Evolutionary conservation across 441 rosid genomes (phyloP), one percentile per base, ranked within the genome.

Genomic region (Syzygium syzygioides): DNA sequence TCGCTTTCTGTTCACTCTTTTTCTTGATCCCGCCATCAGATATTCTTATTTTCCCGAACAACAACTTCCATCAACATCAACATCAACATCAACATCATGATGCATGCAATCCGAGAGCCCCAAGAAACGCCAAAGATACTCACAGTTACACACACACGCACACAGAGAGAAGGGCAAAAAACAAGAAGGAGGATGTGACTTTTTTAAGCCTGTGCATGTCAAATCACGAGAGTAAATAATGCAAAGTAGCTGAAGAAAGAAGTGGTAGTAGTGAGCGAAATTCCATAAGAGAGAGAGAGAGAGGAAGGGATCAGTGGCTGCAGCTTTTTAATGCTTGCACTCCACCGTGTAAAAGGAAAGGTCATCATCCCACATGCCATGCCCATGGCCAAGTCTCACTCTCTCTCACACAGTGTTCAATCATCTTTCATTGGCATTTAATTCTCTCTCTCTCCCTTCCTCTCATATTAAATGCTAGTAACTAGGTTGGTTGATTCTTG

Each of bases 241-340:
- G n/a, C 52, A 76, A 76, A 76, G 83, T 41, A 25, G 83, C n/a
- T 76, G 83, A 76, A 76, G 83, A 25, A 76, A 76, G 52, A 76
- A 76, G 83, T 76, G 52, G 83, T 25, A 41, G 52, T 76, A 41
- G 83, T 2, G n/a, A 76, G 83, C 41, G 52, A 41, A 76, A 76
- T 76, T 76, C 83, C 41, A 76, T 55, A 79, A 80, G 86, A 50
- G 15, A 55, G 48, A n/a, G n/a, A n/a, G n/a, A 54, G 28, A 55
- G 88, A 34, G 25, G 48, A 1, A 45, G 48, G 48, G 48, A 59
- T 55, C 52, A 45, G 50, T 30, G 45, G 83, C 20, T 54, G 88
- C 93, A 92, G 93, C 93, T 92, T 92, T 91, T 91, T 88, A 90
- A 89, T 89, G 86, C 93, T 92, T 92, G 92, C 93, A 92, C 93